phyloP scores from a whole-genome alignment of 1,139 yeast genomes.

The Lodderomyces metapsilosis region DNA sequence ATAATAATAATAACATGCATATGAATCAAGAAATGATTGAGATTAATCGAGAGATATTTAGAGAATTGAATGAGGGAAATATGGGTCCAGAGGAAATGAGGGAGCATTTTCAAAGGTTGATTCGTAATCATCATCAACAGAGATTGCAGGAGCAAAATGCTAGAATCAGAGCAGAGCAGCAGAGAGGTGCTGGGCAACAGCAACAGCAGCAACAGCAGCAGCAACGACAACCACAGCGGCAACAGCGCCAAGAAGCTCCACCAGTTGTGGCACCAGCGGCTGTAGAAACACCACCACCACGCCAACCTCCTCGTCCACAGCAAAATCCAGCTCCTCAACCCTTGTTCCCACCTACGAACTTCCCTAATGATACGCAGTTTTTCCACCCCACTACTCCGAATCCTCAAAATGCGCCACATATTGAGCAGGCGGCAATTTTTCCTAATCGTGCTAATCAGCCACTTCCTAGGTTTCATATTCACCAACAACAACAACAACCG shows the following conservation, averaged over 20 bases:
- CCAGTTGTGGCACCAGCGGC: too few species aligned
- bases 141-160: constrained; percentile 18
- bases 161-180: constrained; percentile 10
- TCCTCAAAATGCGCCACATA: constrained; percentile 41
- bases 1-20: constrained; percentile 5
- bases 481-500: constrained; percentile 4
- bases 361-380: not conserved
- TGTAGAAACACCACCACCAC: too few species aligned
- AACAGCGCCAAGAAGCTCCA: constrained; percentile 9
- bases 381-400: constrained; percentile 8
- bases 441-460: constrained; percentile 23
- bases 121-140: constrained; percentile 30
- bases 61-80: constrained; percentile 32
- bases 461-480: constrained; percentile 1
- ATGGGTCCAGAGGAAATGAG: constrained; percentile 40
- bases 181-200: too few species aligned
- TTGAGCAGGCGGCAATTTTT: constrained; percentile 44
- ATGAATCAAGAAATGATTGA: constrained; percentile 25
- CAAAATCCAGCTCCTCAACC: constrained; percentile 7
- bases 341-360: not conserved
- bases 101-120: constrained; percentile 36
- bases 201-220: constrained; percentile 11
- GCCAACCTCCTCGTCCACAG: constrained; percentile 10
- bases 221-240: constrained; percentile 11
- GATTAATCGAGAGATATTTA: constrained; percentile 35